Conservation (phyloP, 2,329 filamentous ascomycete species). For the Samsoniella hepiali region DNA sequence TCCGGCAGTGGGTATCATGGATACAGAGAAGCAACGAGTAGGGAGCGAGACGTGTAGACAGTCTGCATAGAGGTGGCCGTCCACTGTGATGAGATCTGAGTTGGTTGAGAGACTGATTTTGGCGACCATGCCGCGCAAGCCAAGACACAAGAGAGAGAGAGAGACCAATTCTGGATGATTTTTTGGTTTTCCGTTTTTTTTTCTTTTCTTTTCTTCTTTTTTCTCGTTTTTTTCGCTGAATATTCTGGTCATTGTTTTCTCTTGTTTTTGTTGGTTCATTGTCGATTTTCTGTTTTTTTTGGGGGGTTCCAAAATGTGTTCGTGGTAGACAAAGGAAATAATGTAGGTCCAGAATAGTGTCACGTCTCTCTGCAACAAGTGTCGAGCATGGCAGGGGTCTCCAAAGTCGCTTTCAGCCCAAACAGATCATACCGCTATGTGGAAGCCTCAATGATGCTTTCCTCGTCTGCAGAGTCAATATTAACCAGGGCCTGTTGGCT, state of each 20-base stretch:
- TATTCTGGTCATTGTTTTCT: not conserved
- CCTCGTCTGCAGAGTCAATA: slow-evolving; percentile 34
- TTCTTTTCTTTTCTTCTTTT: not conserved
- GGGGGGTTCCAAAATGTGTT: not conserved
- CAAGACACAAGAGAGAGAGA: not conserved
- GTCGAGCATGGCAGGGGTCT: not conserved
- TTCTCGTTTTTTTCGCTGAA: not conserved
- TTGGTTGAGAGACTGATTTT: not conserved
- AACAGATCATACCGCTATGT: not conserved
- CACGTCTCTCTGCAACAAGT: not conserved
- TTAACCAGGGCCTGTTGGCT: slow-evolving; percentile 53
- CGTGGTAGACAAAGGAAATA: slow-evolving; percentile 7
- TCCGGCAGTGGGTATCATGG: slow-evolving; percentile 7
- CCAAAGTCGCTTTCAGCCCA: not conserved
- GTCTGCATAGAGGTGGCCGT: not conserved
- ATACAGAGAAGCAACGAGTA: not conserved
- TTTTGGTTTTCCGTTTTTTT: not conserved
- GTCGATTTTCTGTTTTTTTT: not conserved
- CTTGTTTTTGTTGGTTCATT: not conserved
- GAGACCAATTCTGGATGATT: not conserved
- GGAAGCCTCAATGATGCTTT: slow-evolving; percentile 20
- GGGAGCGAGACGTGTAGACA: not conserved
- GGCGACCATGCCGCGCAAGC: not conserved
- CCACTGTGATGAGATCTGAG: not conserved
- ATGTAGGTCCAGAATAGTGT: not conserved